A percentile compares a stretch with the other conserved stretches of the same genome.
Evolutionary conservation across 1,284 basidiomycete species (phyloP).

Genomic region (Fomes fomentarius): DNA sequence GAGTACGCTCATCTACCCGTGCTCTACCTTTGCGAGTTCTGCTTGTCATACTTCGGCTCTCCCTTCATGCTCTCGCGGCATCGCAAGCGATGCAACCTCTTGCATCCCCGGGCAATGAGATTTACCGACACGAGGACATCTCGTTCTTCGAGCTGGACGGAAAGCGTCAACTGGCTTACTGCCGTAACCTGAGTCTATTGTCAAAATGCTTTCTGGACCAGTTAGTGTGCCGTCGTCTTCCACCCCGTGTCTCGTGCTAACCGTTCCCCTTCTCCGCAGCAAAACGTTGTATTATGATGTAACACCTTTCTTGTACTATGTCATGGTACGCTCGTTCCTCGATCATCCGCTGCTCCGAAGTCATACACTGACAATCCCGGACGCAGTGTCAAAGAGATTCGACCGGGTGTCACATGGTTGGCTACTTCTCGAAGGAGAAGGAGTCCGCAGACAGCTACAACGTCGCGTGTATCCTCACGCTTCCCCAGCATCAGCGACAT

Average conservation of each 20-base stretch:
- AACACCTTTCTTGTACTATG: constrained; percentile 99
- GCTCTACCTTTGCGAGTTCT: constrained; percentile 99
- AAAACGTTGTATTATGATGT: constrained; percentile 99
- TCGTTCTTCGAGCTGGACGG: constrained; percentile 99
- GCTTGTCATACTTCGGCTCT: constrained; percentile 88
- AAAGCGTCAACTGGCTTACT: constrained; percentile 94
- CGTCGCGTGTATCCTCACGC: constrained; percentile 96
- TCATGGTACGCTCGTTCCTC: constrained; percentile 70
- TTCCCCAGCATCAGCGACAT: constrained; percentile 96
- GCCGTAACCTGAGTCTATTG: constrained; percentile 94
- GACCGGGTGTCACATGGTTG: constrained; percentile 91
- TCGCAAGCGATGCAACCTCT: constrained; percentile 87
- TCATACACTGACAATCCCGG: constrained; percentile 20
- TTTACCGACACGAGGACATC: constrained; percentile 95
- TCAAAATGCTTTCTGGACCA: constrained; percentile 99
- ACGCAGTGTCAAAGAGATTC: constrained; percentile 83
- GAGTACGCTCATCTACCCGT: constrained; percentile 96
- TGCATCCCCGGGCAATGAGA: constrained; percentile 99
- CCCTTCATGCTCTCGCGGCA: constrained; percentile 90
- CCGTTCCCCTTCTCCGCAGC: constrained; percentile 43
- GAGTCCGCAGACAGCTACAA: constrained; percentile 99
- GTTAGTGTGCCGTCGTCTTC: constrained; percentile 40
- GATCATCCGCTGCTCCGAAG: constrained; percentile 4
- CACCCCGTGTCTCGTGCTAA: constrained; percentile 24
- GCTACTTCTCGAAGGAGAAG: constrained; percentile 99